A percentile compares a stretch with the other conserved stretches of the same genome.
These are phyloP conservation scores for Oxyria digyna DNA, from an alignment of 148 eudicot species.

Conservation along the genomic window DNA sequence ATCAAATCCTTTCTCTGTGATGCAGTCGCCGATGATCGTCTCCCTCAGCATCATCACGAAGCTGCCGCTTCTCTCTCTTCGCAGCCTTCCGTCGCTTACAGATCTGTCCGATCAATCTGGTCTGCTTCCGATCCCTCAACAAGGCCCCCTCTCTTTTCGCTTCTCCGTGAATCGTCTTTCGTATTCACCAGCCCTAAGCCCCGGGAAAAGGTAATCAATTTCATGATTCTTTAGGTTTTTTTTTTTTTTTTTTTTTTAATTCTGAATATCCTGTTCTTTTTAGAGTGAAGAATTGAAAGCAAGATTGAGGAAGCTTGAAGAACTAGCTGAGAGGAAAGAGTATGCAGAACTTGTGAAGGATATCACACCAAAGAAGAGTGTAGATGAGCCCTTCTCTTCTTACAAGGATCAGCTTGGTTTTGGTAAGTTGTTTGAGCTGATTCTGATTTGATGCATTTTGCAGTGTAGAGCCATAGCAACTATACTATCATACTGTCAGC, in stretches of 20 bases:
- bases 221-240: too few species aligned
- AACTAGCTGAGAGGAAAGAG: slow-evolving; percentile 72
- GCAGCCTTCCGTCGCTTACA: slow-evolving; percentile 44
- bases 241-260: not conserved
- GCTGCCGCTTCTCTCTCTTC: slow-evolving; percentile 34
- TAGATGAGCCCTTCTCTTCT: slow-evolving; percentile 80
- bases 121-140: slow-evolving; percentile 27
- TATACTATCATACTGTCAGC: not conserved
- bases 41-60: slow-evolving; percentile 28
- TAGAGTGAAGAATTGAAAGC: slow-evolving; percentile 83
- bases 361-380: slow-evolving; percentile 52
- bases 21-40: slow-evolving; percentile 19
- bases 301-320: slow-evolving; percentile 65
- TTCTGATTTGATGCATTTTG: not conserved
- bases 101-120: slow-evolving; percentile 61
- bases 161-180: slow-evolving; percentile 46
- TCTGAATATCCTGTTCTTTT: not conserved
- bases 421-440: slow-evolving; percentile 30
- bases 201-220: slow-evolving; percentile 42
- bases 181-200: slow-evolving; percentile 66
- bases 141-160: slow-evolving; percentile 29
- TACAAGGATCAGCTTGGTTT: slow-evolving; percentile 95
- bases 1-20: slow-evolving; percentile 39
- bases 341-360: slow-evolving; percentile 89
- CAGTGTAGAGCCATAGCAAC: not conserved